These are phyloP conservation scores for Rutstroemia sp. DNA, from an alignment of 2,329 filamentous ascomycete species.

Conservation along the genomic window DNA sequence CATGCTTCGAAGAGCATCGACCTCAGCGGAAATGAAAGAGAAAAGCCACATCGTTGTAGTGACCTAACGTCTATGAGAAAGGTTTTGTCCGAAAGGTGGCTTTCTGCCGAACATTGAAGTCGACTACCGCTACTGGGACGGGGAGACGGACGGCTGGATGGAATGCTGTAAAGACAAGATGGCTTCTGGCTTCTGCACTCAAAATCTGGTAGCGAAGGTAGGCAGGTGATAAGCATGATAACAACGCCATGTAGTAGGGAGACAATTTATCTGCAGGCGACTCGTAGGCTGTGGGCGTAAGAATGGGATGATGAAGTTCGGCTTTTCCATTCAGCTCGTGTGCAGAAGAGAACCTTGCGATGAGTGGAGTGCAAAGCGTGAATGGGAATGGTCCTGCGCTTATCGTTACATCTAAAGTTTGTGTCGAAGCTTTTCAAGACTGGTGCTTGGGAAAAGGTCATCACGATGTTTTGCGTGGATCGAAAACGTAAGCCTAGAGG, in stretches of 20 bases:
- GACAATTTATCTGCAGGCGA: background rate
- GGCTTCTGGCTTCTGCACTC: background rate
- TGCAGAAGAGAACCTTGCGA: background rate
- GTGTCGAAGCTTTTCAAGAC: background rate
- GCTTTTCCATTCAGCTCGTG: background rate
- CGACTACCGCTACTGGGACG: background rate
- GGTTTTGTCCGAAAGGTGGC: background rate
- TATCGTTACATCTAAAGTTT: background rate
- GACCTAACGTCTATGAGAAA: slow-evolving; percentile 1
- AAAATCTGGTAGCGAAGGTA: background rate
- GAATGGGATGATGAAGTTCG: background rate
- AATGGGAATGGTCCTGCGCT: background rate
- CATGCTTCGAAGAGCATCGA: background rate
- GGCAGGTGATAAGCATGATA: background rate
- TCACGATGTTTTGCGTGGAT: background rate
- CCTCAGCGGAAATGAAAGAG: background rate
- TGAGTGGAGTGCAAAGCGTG: background rate
- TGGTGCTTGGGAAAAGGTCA: background rate
- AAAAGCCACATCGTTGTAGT: slow-evolving; percentile 5
- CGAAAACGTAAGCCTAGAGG: background rate
- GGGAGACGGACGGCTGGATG: background rate
- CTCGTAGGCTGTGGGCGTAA: background rate
- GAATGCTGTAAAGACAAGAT: background rate
- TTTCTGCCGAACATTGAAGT: slow-evolving; percentile 1
- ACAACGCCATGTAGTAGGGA: background rate